Evolutionary conservation across 495 filamentous ascomycete genomes (phyloP).

Genomic region (Talaromyces adpressus): DNA sequence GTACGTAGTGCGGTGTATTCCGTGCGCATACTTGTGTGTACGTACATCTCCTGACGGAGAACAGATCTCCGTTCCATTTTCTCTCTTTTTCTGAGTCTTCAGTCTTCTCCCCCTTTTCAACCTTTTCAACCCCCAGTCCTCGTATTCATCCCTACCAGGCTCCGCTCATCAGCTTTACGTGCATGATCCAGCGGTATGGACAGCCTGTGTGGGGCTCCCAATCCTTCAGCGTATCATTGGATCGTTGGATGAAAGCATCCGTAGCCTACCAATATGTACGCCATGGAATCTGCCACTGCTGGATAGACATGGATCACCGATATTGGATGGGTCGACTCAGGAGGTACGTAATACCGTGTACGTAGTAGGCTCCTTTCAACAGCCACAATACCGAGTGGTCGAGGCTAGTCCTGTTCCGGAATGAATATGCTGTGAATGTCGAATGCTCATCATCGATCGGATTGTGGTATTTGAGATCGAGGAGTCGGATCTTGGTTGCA

Average conservation of each 20-base stretch:
- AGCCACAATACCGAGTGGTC: background rate
- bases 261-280: background rate
- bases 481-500: background rate
- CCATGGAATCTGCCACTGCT: background rate
- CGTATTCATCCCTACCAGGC: background rate
- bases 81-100: no score
- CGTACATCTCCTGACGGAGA: background rate
- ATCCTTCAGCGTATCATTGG: background rate
- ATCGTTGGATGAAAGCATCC: background rate
- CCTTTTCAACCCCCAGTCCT: background rate
- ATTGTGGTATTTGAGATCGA: background rate
- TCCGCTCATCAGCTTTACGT: background rate
- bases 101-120: background rate
- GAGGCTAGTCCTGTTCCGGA: background rate
- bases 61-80: background rate
- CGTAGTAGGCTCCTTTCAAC: background rate
- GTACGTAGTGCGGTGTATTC: background rate
- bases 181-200: background rate
- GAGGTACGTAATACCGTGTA: background rate
- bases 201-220: background rate
- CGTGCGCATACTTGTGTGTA: no score
- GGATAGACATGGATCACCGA: background rate
- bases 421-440: background rate
- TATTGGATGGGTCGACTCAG: background rate
- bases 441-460: background rate